Evolutionary conservation across 768 basidiomycete genomes (phyloP).

Genomic region (Termitomyces sp.): DNA sequence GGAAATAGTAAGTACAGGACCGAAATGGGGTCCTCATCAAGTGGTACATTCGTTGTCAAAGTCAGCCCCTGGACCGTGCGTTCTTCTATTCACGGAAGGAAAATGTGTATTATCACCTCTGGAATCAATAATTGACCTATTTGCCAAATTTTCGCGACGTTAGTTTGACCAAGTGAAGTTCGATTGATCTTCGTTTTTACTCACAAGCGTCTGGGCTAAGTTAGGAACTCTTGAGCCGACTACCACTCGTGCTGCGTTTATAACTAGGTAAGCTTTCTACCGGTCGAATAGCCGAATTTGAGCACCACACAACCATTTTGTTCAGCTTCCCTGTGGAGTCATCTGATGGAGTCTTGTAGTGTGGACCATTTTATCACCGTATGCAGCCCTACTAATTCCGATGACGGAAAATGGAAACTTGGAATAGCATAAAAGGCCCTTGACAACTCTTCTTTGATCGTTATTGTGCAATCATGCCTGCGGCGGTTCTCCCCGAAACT

Average conservation of each 20-base stretch:
- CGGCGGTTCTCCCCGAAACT: constrained; percentile 23
- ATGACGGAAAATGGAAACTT: background rate
- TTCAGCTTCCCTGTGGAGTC: background rate
- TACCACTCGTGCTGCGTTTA: background rate
- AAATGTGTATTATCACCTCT: background rate
- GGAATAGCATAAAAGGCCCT: background rate
- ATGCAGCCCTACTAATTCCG: background rate
- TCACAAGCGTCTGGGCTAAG: too few relatives aligned
- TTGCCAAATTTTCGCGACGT: background rate
- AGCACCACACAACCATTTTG: background rate
- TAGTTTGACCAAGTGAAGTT: background rate
- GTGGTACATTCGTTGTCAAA: constrained; percentile 34
- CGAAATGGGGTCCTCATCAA: constrained; percentile 37
- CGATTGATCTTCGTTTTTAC: background rate
- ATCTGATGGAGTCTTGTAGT: background rate
- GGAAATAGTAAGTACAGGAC: constrained; percentile 22
- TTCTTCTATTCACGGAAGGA: background rate
- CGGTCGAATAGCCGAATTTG: background rate
- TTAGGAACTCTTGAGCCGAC: background rate
- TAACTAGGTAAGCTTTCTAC: background rate
- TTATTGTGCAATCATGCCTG: constrained; percentile 20
- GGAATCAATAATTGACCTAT: background rate
- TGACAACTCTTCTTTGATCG: background rate
- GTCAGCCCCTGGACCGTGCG: background rate
- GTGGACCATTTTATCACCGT: background rate